These are phyloP conservation scores for Corchorus capsularis DNA, from an alignment of 345 rosid species.

Conservation along the genomic window DNA sequence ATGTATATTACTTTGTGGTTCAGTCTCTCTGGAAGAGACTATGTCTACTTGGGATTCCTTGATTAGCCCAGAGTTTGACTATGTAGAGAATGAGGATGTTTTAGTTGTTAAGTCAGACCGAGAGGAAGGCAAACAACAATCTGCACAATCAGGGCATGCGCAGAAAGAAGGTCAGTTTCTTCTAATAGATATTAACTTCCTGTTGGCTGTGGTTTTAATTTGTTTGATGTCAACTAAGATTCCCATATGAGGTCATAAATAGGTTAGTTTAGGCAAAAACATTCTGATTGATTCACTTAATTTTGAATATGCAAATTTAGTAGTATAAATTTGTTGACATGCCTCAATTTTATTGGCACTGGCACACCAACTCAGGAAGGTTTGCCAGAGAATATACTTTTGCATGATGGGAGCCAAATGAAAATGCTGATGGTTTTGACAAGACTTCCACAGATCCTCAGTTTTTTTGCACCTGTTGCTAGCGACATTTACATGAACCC, in stretches of 20 bases:
- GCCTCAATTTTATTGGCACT: conserved; percentile 1
- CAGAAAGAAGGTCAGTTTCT: conserved; percentile 11
- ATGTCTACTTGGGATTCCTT: conserved; percentile 34
- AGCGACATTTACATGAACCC: conserved; percentile 39
- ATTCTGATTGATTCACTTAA: background rate
- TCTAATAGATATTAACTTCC: background rate
- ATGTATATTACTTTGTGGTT: conserved; percentile 14
- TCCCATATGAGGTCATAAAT: conserved; percentile 26
- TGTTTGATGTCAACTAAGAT: background rate
- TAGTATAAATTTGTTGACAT: background rate
- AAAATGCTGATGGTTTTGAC: conserved; percentile 23
- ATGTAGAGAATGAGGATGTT: conserved; percentile 26
- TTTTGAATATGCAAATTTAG: background rate
- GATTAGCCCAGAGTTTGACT: conserved; percentile 31
- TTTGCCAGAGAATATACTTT: conserved; percentile 19
- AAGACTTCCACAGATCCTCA: conserved; percentile 37
- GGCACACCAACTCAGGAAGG: conserved; percentile 3
- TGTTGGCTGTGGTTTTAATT: background rate
- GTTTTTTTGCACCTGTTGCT: conserved; percentile 36
- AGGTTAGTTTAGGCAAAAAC: conserved; percentile 9
- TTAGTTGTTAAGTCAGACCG: background rate
- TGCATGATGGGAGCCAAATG: conserved; percentile 20
- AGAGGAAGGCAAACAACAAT: conserved; percentile 9
- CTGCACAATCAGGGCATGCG: background rate
- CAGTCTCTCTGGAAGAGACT: conserved; percentile 31